Evolutionary conservation across 345 rosid species (phyloP), one percentile per base, ranked within the genome.

Genomic region (sweet orange (Citrus sinensis)): DNA sequence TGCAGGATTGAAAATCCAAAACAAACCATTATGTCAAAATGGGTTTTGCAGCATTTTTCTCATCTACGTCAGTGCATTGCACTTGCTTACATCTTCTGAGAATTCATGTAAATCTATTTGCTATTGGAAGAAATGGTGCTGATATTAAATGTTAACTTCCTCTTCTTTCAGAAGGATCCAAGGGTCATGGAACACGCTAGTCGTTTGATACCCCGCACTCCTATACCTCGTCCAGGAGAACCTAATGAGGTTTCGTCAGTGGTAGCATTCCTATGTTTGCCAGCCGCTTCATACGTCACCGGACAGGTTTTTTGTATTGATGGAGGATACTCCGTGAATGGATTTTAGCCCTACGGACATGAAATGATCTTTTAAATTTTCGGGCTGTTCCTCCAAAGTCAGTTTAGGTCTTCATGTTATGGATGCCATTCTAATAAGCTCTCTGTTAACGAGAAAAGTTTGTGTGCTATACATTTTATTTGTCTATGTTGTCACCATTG

Each of bases 261-360:
- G 61, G 91, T 80, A 16, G 87, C 82, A 20, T 88, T 82, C 75
- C 85, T 88, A 22, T 67, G 71, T 30, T n/a, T 67, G 6, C 51
- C 71, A 6, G 87, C 88, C 17, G 89, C 91, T 40, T 86, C 91
- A 16, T 88, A 86, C 67, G 76, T 86, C 65, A 88, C 91, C 0
- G 91, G 88, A 11, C 89, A 88, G 80, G 80, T 82, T 76, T 59
- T 83, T n/a, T 67, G 80, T 30, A 85, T 86, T 37, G 88, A 86
- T 65, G 75, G 75, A 55, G 75, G 75, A 54, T 71, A 19, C 29
- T 54, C 75, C 11, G 64, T 27, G 24, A 27, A 13, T 7, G 73
- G 73, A 32, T 25, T 42, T 46, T 69, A 35, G 37, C 37, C 37
- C 37, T 35, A 35, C 37, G 37, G 37, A 35, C 37, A 5, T 5